Evolutionary conservation across 2,329 filamentous ascomycete genomes (phyloP).

Genomic region (Zarea fungicola): DNA sequence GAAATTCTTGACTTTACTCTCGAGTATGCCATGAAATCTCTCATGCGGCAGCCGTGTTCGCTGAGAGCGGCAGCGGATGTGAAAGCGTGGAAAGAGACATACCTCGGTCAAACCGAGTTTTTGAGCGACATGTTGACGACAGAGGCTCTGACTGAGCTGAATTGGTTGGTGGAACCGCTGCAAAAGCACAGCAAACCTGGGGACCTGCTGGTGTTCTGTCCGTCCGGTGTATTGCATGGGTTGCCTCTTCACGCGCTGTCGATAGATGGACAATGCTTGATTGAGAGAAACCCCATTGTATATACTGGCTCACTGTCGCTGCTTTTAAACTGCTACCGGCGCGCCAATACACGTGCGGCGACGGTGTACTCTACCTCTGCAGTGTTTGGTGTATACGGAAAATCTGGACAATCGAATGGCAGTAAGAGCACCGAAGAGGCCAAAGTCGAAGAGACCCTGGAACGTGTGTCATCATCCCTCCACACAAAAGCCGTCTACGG

Average conservation of each 20-base stretch:
- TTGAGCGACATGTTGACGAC: not conserved
- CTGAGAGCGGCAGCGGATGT: not conserved
- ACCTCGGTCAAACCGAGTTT: not conserved
- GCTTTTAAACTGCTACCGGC: not conserved
- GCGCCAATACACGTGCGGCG: not conserved
- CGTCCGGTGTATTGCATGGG: not conserved
- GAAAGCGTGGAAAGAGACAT: not conserved
- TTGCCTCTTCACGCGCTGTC: not conserved
- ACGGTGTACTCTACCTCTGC: not conserved
- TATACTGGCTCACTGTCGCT: constrained; percentile 3
- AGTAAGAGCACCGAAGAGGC: not conserved
- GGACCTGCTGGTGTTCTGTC: not conserved
- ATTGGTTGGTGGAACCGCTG: constrained; percentile 4
- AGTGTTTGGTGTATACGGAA: constrained; percentile 1
- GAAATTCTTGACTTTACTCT: not conserved
- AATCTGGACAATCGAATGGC: not conserved
- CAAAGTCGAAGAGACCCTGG: not conserved
- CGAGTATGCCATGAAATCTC: not conserved
- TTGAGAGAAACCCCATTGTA: not conserved
- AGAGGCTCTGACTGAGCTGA: not conserved
- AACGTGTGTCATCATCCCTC: not conserved
- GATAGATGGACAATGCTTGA: not conserved
- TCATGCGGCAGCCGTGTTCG: not conserved
- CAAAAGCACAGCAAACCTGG: constrained; percentile 1
- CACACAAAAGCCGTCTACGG: not conserved